Evolutionary conservation across 805 yeast genomes (phyloP), one percentile per base, ranked within the genome.

Genomic region (Saccharomycopsis microspora): DNA sequence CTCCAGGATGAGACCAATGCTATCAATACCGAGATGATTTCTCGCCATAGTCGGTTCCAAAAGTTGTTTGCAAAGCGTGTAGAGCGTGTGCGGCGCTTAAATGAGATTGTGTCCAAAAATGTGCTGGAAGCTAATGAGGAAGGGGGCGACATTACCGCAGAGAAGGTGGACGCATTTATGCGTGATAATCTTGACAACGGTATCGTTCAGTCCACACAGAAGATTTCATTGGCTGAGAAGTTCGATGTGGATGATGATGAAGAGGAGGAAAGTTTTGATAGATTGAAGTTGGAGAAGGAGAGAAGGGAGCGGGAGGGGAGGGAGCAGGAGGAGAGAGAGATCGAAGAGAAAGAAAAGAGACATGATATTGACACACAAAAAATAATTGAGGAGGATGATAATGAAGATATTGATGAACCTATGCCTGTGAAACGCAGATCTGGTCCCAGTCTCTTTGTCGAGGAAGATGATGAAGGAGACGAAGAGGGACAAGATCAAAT

Each of bases 21-120:
- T 4, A 50, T 50, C 10, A 50, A 50, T 35, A 46, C 45, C 7
- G 52, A 45, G 7, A 49, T 51, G 48, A 36, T 51, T 6, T 41
- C 48, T 6, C 46, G 54, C 28, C 54, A 51, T 41, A 46, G 49
- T 31, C 41, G 52, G 29, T 46, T 51, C 36, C 52, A 49, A 35
- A 49, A 46, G 36, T 40, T 51, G 35, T 29, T 51, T 19, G 52
- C 54, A 3, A 44, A 42, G 27, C 8, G 54, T 33, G 48, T 45
- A 9, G 39, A 43, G 28, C 32, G 54, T 32, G 46, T 51, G n/a
- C 45, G 39, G 30, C 42, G 38, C 27, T 32, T 50, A 41, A 44
- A 44, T 28, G 40, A 28, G 27, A 43, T 46, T n/a, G 51, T 50
- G 3, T 36, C n/a, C 36, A 29, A 44, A 27, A 45, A 9, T 8